A percentile compares a stretch with the other conserved stretches of the same genome.
These are phyloP conservation scores for Glutinoglossum americanum DNA, from an alignment of 495 filamentous ascomycete species.

Conservation along the genomic window DNA sequence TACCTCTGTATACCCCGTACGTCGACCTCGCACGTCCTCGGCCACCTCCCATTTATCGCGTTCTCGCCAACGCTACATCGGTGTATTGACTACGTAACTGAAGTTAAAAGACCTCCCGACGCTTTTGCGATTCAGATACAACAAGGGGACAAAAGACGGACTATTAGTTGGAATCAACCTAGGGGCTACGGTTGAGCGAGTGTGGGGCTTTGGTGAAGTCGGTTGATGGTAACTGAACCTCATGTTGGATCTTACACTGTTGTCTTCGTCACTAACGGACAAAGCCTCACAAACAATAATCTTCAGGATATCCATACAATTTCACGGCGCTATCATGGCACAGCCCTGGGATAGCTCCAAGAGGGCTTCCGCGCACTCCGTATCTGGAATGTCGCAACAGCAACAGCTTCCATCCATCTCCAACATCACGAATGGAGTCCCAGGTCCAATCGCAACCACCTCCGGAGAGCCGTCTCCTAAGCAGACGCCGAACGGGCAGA, in stretches of 20 bases:
- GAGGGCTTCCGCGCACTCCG: neutral
- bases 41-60: neutral
- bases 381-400: neutral
- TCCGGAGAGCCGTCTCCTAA: neutral
- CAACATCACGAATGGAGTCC: constrained; percentile 1
- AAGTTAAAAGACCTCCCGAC: neutral
- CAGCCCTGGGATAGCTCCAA: constrained; percentile 1
- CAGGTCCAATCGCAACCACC: neutral
- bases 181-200: neutral
- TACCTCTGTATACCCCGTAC: neutral
- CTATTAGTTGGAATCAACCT: neutral
- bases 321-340: neutral
- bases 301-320: neutral
- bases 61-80: neutral
- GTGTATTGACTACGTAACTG: neutral
- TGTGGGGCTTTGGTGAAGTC: neutral
- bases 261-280: neutral
- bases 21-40: neutral
- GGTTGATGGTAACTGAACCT: neutral
- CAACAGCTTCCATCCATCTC: constrained; percentile 1
- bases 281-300: neutral
- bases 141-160: neutral
- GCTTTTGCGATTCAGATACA: neutral
- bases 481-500: neutral
- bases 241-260: neutral